Evolutionary conservation across 345 rosid species (phyloP), one percentile per base, ranked within the genome.

Genomic region (Microthlaspi erraticum): DNA sequence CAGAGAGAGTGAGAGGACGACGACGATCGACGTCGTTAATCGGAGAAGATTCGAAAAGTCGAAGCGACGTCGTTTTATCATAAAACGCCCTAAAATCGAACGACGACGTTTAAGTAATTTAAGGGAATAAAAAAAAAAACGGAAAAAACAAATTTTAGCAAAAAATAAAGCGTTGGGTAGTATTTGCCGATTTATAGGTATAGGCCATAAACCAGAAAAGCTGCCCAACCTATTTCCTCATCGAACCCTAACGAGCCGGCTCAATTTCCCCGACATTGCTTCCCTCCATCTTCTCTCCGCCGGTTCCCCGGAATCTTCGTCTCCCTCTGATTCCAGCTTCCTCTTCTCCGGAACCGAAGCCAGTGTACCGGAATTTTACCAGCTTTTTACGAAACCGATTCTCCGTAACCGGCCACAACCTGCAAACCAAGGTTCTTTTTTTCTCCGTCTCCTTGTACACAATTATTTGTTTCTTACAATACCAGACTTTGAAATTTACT

Each of bases 371-470:
- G 52, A 65, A 73, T 73, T 59, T 65, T 14, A 0, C 36, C 66
- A 9, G 19, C n/a, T 65, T 73, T 52, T 9, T 4, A 6, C 42
- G 71, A 46, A 73, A 65, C 77, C 77, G 72, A 57, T 73, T 41
- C 52, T 17, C 44, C 66, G 59, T 73, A 73, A 73, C 75, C 77
- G 77, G 72, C 49, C 70, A 20, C 69, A 41, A 51, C 68, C 62
- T 61, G 68, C 77, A 57, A 73, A 64, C 71, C 77, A 60, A 36
- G 77, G 77, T 72, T 72, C 42, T 12, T 54, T 1, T 54, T 17
- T 61, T 12, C 19, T 57, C 49, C 59, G 0, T 19, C 44, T 41
- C 9, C 19, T 7, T 58, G 26, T 39, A 51, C 37, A 36, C 10
- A 5, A 7, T 23, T 34, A n/a, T n/a, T 56, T 36, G 4, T 39